Conservation (phyloP, 495 filamentous ascomycete species). For the Aspergillus campestris region DNA sequence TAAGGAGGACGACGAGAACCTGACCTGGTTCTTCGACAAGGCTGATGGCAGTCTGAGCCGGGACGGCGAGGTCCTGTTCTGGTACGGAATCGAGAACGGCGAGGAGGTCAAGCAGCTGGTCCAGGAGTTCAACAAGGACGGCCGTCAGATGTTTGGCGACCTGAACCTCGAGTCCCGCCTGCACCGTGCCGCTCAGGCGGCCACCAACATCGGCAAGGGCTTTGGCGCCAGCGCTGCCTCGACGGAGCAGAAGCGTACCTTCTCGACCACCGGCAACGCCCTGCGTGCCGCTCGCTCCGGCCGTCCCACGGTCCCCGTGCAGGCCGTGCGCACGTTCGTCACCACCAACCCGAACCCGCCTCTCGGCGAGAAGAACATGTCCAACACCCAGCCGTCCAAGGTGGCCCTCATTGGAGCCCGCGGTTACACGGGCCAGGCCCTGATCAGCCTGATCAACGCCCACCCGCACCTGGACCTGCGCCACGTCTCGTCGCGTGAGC, state of each 20-base stretch:
- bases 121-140: constrained; percentile 76
- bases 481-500: constrained; percentile 90
- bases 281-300: constrained; percentile 27
- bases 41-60: constrained; percentile 82
- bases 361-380: constrained; percentile 86
- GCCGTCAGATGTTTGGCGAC: constrained; percentile 81
- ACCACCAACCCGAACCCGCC: constrained; percentile 96
- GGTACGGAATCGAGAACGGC: constrained; percentile 84
- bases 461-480: constrained; percentile 93
- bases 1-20: constrained; percentile 90
- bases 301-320: constrained; percentile 22
- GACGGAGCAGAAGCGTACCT: constrained; percentile 54
- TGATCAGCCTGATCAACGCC: constrained; percentile 79
- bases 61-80: constrained; percentile 88
- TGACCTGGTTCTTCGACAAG: constrained; percentile 98
- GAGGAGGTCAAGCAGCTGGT: constrained; percentile 82
- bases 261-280: constrained; percentile 49
- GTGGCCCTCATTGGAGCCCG: constrained; percentile 92
- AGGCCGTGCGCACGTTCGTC: constrained; percentile 39
- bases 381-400: constrained; percentile 69
- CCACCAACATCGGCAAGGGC: constrained; percentile 46
- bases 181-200: constrained; percentile 64
- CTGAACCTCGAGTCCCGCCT: constrained; percentile 82
- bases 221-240: constrained; percentile 35
- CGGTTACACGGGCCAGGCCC: constrained; percentile 90